Evolutionary conservation across 2,329 filamentous ascomycete species (phyloP), one percentile per base, ranked within the genome.

Genomic region (Ophiobolus disseminans): DNA sequence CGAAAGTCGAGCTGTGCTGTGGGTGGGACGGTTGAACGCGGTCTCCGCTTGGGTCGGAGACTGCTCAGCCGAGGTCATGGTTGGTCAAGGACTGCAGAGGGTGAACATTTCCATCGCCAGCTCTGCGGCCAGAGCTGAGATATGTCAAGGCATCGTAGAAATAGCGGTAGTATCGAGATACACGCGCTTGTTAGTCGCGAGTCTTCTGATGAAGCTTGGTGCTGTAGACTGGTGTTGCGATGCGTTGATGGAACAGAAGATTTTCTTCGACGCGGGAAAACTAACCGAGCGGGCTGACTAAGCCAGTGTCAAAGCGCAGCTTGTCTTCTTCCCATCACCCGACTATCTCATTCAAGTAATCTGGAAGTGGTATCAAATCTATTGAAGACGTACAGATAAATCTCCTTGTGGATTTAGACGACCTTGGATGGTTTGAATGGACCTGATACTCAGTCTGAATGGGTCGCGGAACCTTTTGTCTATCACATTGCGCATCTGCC

Each of bases 61-160:
- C 39, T n/a, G 38, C 34, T 66, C 65, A 72, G 55, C 69, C 69
- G 69, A 72, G 69, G 69, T 72, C 62, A 49, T 35, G 46, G 51
- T 53, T 43, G n/a, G 30, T 50, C 43, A 55, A 48, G 36, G 45
- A 48, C 53, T 56, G 26, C 40, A 23, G 41, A 30, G 25, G 39
- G 30, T 40, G 22, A 38, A 45, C 38, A 46, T 28, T 11, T 26
- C 45, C 42, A 48, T 21, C 40, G 28, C 31, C 23, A 20, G 25
- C 35, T 20, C 22, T 45, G 39, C 47, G 44, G 37, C 37, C 30
- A 20, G 30, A 37, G 40, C 36, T 23, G 37, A 16, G 25, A 23
- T 30, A 6, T 43, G 32, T 23, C 42, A 25, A 37, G 16, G 30
- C 53, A 55, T 59, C n/a, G n/a, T 38, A 32, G 30, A 30, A 14